Evolutionary conservation across 768 basidiomycete species (phyloP), one percentile per base, ranked within the genome.

Genomic region (Amanita polypyramis): DNA sequence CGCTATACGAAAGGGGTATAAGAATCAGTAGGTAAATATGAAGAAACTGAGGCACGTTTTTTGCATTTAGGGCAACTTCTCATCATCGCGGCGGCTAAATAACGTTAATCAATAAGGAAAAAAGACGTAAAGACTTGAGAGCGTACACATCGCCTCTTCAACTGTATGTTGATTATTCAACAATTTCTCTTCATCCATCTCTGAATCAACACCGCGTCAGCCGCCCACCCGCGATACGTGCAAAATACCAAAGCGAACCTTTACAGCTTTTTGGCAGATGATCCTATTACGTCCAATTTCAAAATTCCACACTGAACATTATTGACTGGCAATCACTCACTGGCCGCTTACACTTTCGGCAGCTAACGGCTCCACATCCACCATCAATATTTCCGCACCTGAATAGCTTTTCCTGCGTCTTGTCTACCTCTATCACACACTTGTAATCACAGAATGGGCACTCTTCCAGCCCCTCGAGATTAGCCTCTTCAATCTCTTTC

Each of bases 401-500:
- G 51, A 72, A 85, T 25, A 89, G 62, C 60, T 75, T 82, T 58
- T 88, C 85, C 43, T 76, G 66, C 46, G 81, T 63, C 33, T 59
- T 65, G 14, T 53, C 53, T 10, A 54, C 74, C 45, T 86, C 86
- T 45, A 89, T 80, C n/a, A 86, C 77, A 54, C 80, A 81, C 50
- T 80, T 85, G 67, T 77, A 96, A 36, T 91, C 88, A 65, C 93
- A 96, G 54, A 83, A 88, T 3, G 93, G 93, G 60, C 93, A 96
- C 55, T 85, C 85, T 61, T 93, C 91, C 10, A 95, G 68, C 4
- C 79, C 80, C 39, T 88, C 87, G 30, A 96, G 58, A 1, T 73
- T 79, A 14, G 92, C 92, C 0, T 74, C 77, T 49, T 84, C 79
- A 27, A 95, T 77, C 54, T 91, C 87, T 60, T 86, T 84, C 32